These are phyloP conservation scores for Cryptococcus sp. DNA, from an alignment of 1,284 basidiomycete species.

Conservation along the genomic window DNA sequence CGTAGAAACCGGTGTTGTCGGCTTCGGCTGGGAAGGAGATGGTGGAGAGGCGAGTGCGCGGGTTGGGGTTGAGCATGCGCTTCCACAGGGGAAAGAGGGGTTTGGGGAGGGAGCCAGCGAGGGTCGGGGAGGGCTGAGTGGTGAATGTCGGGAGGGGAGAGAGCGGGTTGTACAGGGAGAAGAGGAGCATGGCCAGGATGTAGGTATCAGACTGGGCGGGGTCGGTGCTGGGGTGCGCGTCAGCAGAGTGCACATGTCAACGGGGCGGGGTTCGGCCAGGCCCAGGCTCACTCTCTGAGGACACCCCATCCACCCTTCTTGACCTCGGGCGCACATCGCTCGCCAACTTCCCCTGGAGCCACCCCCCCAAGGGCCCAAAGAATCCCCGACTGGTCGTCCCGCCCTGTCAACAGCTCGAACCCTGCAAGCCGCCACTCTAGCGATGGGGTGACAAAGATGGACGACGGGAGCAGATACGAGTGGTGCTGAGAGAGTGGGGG, in stretches of 20 bases:
- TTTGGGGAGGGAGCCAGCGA: conserved; percentile 73
- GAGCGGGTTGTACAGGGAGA: conserved; percentile 78
- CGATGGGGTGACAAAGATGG: conserved; percentile 74
- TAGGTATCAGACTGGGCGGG: conserved; percentile 76
- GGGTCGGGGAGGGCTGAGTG: conserved; percentile 64
- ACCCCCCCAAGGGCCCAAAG: conserved; percentile 67
- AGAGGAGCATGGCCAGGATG: conserved; percentile 77
- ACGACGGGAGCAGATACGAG: conserved; percentile 65
- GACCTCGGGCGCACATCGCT: conserved; percentile 78
- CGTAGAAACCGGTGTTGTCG: conserved; percentile 72
- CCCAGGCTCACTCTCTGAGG: conserved; percentile 67
- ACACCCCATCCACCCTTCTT: conserved; percentile 79
- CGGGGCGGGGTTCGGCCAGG: neutral
- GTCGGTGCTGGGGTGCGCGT: conserved; percentile 56
- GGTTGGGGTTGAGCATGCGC: conserved; percentile 81
- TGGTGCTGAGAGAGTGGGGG: conserved; percentile 83
- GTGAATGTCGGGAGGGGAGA: conserved; percentile 65
- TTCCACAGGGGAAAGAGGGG: conserved; percentile 78
- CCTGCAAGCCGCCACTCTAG: conserved; percentile 97
- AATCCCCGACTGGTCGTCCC: conserved; percentile 45
- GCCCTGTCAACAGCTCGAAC: conserved; percentile 74
- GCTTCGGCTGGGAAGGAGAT: conserved; percentile 77
- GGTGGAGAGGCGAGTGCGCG: conserved; percentile 70
- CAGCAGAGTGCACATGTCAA: neutral
- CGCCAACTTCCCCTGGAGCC: conserved; percentile 58